Evolutionary conservation across 352 stramenopile species (phyloP).

Genomic region (Pythium aphanidermatum): DNA sequence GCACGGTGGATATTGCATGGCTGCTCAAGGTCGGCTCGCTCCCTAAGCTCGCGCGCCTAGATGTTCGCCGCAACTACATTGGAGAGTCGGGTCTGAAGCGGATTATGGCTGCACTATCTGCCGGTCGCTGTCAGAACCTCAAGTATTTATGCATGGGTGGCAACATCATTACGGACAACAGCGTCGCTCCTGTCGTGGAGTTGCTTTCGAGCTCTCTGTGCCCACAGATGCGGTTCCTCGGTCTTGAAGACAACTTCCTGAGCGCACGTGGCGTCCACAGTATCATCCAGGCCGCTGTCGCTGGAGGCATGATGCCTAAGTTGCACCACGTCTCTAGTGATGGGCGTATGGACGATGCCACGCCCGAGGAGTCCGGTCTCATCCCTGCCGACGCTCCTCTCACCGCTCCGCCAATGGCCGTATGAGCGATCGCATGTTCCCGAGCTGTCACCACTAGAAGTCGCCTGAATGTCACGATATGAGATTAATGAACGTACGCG

Average conservation of each 20-base stretch:
- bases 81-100: conserved; percentile 67
- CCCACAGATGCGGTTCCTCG: conserved; percentile 73
- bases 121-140: conserved; percentile 44
- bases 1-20: conserved; percentile 67
- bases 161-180: conserved; percentile 84
- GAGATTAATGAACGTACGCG: too few species aligned
- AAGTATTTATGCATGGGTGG: conserved; percentile 83
- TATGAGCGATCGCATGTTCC: too few species aligned
- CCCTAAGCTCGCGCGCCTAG: conserved; percentile 58
- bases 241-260: conserved; percentile 79
- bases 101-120: conserved; percentile 55
- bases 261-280: conserved; percentile 62
- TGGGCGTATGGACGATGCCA: conserved; percentile 20
- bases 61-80: conserved; percentile 80
- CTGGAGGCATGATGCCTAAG: conserved; percentile 79
- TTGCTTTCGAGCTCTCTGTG: conserved; percentile 54
- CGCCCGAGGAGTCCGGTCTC: too few species aligned
- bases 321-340: conserved; percentile 70
- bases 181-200: conserved; percentile 59
- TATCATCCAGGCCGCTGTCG: conserved; percentile 70
- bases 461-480: too few species aligned
- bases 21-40: conserved; percentile 57
- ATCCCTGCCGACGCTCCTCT: too few species aligned
- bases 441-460: too few species aligned
- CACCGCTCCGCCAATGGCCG: too few species aligned